Percentiles rank a stretch among this genome's conserved stretches.
Evolutionary conservation across 495 filamentous ascomycete genomes (phyloP).

Genomic region (Annulohypoxylon maeteangense): DNA sequence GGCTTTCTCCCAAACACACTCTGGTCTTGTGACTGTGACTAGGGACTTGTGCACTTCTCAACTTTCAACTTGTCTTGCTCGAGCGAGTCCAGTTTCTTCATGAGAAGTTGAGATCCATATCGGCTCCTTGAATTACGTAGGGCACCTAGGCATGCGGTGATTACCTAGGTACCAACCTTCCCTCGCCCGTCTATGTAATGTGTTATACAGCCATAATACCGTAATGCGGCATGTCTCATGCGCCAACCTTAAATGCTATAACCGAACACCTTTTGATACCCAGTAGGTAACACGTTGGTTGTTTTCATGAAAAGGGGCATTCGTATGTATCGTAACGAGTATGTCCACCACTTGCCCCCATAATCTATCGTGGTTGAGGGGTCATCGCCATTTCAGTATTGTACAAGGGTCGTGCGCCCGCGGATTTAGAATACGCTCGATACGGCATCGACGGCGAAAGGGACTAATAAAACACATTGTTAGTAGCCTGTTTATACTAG

Average conservation of each 20-base stretch:
- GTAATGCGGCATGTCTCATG: conserved; percentile 9
- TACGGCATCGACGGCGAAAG: conserved; percentile 83
- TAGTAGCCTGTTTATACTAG: not conserved
- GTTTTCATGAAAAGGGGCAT: conserved; percentile 5
- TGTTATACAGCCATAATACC: conserved; percentile 9
- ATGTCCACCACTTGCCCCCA: not conserved
- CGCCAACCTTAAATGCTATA: not conserved
- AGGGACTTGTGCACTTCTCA: conserved; percentile 5
- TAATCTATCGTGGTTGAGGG: not conserved
- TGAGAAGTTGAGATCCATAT: conserved; percentile 16
- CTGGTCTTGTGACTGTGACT: conserved; percentile 19
- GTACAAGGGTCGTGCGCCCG: conserved; percentile 5
- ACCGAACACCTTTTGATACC: conserved; percentile 7
- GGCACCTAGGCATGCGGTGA: not conserved
- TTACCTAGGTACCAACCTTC: not conserved
- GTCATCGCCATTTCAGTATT: not conserved
- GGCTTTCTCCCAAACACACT: conserved; percentile 18
- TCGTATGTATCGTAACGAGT: not conserved
- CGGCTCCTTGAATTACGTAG: conserved; percentile 17
- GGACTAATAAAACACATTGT: conserved; percentile 62
- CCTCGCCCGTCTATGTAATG: conserved; percentile 12
- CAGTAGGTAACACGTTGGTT: not conserved
- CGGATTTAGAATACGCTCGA: conserved; percentile 73
- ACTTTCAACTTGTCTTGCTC: not conserved
- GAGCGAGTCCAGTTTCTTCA: not conserved